Base-by-base conservation (phyloP, 2,329 filamentous ascomycete genomes). In the Fusarium pininemorale region DNA sequence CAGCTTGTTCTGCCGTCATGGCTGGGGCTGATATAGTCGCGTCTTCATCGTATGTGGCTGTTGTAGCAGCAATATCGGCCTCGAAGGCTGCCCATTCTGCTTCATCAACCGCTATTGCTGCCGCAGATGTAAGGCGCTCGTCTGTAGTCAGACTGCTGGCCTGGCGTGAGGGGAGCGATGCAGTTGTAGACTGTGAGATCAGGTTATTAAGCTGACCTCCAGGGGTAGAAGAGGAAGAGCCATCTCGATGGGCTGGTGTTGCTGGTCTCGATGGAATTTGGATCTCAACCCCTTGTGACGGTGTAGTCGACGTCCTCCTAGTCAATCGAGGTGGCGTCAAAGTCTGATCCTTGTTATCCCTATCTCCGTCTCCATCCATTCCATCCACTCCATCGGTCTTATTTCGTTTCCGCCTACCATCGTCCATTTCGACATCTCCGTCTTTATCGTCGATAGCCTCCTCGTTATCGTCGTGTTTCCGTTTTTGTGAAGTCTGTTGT, bases 51-150 rank as follows among this genome's bases (percentile, higher is more conserved):
- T 82, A 82, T 6, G 83, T 77, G 5, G 78, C 79, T 35, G 80
- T 75, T 30, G 84, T 79, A 37, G 84, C 83, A 24, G 90, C 92
- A 63, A 97, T 91, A 61, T 97, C 94, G 6, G 93, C 93, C 80
- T 98, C 92, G 79, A 97, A 97, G 14, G 94, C 93, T 5, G 93
- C 92, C 93, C 93, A 96, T 82, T 96, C 93, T 61, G 92, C 90
- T 78, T 97, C 94, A 79, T 95, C 90, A 14, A 86, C 83, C 13
- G 80, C 73, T 24, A 73, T 66, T 47, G 75, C 60, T 24, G 71
- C 53, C 18, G 50, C 32, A 32, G 75, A 41, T 16, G 62, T 59
- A 45, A 72, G 63, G n/a, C 75, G 47, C 16, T 77, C 66, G 39
- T 75, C 66, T 47, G 66, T 67, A 15, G 76, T 12, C 38, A 79